A percentile compares a stretch with the other conserved stretches of the same genome.
Evolutionary conservation across 768 basidiomycete species (phyloP).

Genomic region (Termitomyces bulborhizus): DNA sequence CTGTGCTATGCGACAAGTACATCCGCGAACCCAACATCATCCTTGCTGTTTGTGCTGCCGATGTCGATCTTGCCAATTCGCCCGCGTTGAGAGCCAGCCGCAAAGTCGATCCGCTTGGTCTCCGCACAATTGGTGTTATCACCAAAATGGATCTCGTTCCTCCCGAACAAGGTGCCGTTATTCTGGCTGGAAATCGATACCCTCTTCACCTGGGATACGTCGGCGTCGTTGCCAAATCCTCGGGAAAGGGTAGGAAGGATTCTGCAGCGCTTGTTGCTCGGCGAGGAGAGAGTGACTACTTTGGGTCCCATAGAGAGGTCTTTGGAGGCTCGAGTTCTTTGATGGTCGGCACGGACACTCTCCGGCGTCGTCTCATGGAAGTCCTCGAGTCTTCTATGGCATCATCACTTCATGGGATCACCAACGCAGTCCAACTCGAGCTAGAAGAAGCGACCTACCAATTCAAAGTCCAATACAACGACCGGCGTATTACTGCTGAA

Average conservation of each 20-base stretch:
- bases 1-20: conserved; percentile 86
- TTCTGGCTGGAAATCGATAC: conserved; percentile 86
- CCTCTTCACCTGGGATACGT: conserved; percentile 98
- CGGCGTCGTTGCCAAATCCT: conserved; percentile 86
- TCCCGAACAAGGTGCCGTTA: conserved; percentile 73
- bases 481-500: conserved; percentile 89
- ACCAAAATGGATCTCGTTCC: conserved; percentile 99
- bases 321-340: conserved; percentile 60
- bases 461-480: conserved; percentile 99
- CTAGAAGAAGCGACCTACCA: conserved; percentile 96
- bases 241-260: conserved; percentile 49
- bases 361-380: conserved; percentile 90
- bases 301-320: conserved; percentile 52
- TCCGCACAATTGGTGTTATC: conserved; percentile 94
- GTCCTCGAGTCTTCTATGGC: conserved; percentile 98
- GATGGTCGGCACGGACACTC: conserved; percentile 88
- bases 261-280: conserved; percentile 42
- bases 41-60: conserved; percentile 96
- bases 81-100: conserved; percentile 91
- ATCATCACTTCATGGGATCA: conserved; percentile 89
- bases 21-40: conserved; percentile 99
- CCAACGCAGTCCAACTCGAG: conserved; percentile 95
- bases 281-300: conserved; percentile 63
- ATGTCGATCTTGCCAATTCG: conserved; percentile 97
- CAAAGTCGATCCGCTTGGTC: conserved; percentile 89